Evolutionary conservation across 371 early-diverging fungal genomes (phyloP), one percentile per base, ranked within the genome.

Genomic region (Mucor circinelloides): DNA sequence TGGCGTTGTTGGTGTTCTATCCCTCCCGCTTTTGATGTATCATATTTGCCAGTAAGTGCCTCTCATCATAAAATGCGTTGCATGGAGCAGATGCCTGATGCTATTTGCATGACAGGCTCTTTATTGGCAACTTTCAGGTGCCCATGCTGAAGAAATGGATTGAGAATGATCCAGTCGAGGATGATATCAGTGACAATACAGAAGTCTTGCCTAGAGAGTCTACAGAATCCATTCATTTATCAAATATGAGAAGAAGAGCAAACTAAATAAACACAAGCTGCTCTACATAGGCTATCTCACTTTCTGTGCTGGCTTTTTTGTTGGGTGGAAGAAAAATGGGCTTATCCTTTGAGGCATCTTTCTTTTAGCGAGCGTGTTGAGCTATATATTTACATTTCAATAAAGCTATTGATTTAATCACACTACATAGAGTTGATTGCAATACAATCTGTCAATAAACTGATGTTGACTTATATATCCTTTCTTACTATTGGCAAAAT

Each of bases 1-100:
- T 25, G 84, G 80, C 54, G 54, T 81, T 23, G 82, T 89, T 4
- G 93, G 91, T 19, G 77, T 91, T 7, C 65, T 90, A 42, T 82
- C 88, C 1, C 74, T 89, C 0, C 93, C 93, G 3, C 69, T 91
- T 17, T 70, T 93, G 36, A 79, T 91, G 75, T 93, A 93, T 66
- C 91, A 91, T 67, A 88, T 90, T 40, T 84, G 79, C 46, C 93
- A 93, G 75, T 80, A 90, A 68, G 84, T 88, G 40, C 8, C 21
- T 19, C 19, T 46, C 7, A 21, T 2, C 8, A 12, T 25, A n/a
- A n/a, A n/a, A n/a, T n/a, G n/a, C n/a, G n/a, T 2, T 23, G 25
- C 8, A 8, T 55, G 31, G 10, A 55, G 15, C 2, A 28, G 28
- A 2, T n/a, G 30, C 8, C 5, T 32, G 4, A 23, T 27, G n/a